Evolutionary conservation across 257 asterid species (phyloP).

Genomic region (Solanum appendiculatum): DNA sequence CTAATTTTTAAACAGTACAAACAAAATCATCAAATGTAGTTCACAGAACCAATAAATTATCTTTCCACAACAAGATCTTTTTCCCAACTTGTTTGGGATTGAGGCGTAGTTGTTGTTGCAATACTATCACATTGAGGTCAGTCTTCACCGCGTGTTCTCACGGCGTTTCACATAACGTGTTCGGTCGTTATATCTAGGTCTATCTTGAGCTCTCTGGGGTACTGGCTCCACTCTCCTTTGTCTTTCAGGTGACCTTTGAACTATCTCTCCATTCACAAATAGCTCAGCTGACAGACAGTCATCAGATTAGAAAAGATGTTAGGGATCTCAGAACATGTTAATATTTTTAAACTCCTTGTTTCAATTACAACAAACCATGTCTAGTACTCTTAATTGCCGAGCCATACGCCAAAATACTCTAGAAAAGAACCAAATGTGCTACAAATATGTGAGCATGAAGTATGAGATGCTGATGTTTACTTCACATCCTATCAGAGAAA

Average conservation of each 20-base stretch:
- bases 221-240: conserved; percentile 94
- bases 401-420: not conserved
- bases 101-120: not conserved
- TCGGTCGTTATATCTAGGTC: conserved; percentile 89
- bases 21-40: not conserved
- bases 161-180: conserved; percentile 83
- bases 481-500: not conserved
- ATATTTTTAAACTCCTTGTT: not conserved
- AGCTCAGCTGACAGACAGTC: conserved; percentile 54
- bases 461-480: not conserved
- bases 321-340: not conserved
- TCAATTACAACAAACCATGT: not conserved
- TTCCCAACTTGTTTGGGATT: not conserved
- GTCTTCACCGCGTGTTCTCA: conserved; percentile 43
- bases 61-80: not conserved
- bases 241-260: conserved; percentile 90
- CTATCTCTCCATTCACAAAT: conserved; percentile 84
- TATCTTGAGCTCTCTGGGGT: conserved; percentile 80
- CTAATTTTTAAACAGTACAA: not conserved
- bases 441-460: not conserved
- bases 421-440: not conserved
- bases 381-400: not conserved
- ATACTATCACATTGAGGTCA: not conserved
- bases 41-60: not conserved
- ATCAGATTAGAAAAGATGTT: not conserved